Percentiles rank a stretch among this genome's conserved stretches.
phyloP scores from a whole-genome alignment of 2,329 filamentous ascomycete species.

The Cadophora gregata region DNA sequence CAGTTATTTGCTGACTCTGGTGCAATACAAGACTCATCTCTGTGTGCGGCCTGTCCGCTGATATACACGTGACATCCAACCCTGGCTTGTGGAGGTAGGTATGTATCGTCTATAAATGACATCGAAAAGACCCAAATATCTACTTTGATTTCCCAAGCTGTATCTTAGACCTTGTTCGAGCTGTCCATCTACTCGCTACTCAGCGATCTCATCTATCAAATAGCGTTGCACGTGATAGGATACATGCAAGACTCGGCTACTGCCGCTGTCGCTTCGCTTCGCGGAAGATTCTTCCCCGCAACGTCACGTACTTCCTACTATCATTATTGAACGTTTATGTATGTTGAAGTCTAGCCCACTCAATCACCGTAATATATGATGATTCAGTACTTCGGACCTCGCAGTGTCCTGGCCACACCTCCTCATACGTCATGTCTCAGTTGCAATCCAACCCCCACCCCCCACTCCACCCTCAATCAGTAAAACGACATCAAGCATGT shows the following conservation, averaged over 20 bases:
- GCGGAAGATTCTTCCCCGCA: not conserved
- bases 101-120: too few relatives aligned
- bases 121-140: too few relatives aligned
- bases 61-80: too few relatives aligned
- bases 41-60: too few relatives aligned
- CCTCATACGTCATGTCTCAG: slow-evolving; percentile 1
- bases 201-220: not conserved
- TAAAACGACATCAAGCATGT: slow-evolving; percentile 21
- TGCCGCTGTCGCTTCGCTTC: not conserved
- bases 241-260: not conserved
- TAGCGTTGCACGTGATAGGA: slow-evolving; percentile 1
- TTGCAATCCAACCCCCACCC: not conserved
- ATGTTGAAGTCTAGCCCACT: too few relatives aligned
- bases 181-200: not conserved
- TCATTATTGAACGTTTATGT: not conserved
- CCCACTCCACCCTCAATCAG: not conserved
- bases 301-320: not conserved
- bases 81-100: too few relatives aligned
- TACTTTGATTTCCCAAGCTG: too few relatives aligned
- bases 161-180: not conserved
- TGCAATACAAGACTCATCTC: too few relatives aligned
- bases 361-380: not conserved
- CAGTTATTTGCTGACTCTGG: too few relatives aligned
- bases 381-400: not conserved
- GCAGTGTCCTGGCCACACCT: not conserved